Percentiles rank a stretch among this genome's conserved stretches.
phyloP scores from a whole-genome alignment of 2,329 filamentous ascomycete genomes.

The Claviceps purpurea region DNA sequence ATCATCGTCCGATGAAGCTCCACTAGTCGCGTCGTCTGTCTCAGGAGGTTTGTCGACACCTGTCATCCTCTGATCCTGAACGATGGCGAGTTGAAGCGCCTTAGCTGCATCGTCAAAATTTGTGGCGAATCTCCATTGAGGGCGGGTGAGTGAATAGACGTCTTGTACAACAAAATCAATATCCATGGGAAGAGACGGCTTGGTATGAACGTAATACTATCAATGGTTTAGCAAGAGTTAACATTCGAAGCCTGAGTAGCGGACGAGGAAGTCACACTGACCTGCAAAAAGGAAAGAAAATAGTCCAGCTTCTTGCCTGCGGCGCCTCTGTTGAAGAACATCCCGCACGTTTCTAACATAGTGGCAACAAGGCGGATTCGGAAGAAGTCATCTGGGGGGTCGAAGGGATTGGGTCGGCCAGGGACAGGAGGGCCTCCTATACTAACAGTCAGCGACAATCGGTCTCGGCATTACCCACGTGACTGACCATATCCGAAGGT shows the following conservation, averaged over 20 bases:
- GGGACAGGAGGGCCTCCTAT: conserved; percentile 66
- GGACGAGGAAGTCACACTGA: conserved; percentile 16
- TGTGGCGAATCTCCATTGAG: conserved; percentile 80
- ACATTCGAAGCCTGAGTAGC: not conserved
- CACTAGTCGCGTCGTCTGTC: conserved; percentile 58
- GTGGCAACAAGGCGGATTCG: conserved; percentile 82
- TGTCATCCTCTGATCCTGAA: conserved; percentile 74
- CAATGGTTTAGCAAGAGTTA: not conserved
- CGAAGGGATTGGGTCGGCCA: conserved; percentile 62
- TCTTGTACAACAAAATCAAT: conserved; percentile 95
- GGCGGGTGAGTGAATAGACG: conserved; percentile 69
- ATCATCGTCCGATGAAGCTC: conserved; percentile 63
- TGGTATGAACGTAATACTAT: conserved; percentile 88
- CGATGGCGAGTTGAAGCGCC: conserved; percentile 75
- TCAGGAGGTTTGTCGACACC: conserved; percentile 58
- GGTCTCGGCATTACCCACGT: not conserved
- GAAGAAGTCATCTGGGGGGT: conserved; percentile 90
- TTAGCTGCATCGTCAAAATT: conserved; percentile 72
- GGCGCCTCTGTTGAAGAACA: conserved; percentile 87
- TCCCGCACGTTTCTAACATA: conserved; percentile 85
- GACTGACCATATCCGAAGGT: conserved; percentile 70
- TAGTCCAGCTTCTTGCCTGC: conserved; percentile 97
- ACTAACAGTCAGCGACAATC: conserved; percentile 1
- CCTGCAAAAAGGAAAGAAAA: conserved; percentile 89
- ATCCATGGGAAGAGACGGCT: conserved; percentile 85